These are phyloP conservation scores for Rhodotorula taiwanensis DNA, from an alignment of 768 basidiomycete genomes.

Conservation along the genomic window DNA sequence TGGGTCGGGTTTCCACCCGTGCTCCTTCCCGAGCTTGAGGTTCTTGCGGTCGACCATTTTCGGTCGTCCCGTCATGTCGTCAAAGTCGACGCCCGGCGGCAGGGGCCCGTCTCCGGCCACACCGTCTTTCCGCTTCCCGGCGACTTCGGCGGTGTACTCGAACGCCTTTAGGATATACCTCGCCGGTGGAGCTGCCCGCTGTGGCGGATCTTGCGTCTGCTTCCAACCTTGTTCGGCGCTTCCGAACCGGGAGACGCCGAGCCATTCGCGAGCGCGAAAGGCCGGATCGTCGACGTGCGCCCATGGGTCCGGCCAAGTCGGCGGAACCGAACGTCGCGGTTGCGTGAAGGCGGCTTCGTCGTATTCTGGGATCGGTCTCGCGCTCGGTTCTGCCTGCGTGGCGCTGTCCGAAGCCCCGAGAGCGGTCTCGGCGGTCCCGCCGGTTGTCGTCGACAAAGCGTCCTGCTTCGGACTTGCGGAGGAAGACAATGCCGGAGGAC, in stretches of 20 bases:
- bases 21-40: constrained; percentile 6
- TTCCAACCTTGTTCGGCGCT: neutral
- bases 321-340: constrained; percentile 15
- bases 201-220: neutral
- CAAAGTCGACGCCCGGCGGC: constrained; percentile 1
- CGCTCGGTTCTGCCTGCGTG: too few species aligned
- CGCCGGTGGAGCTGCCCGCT: constrained; percentile 1
- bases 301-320: constrained; percentile 17
- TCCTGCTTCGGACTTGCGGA: too few species aligned
- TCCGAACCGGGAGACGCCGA: constrained; percentile 3
- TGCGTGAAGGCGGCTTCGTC: constrained; percentile 4
- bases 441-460: too few species aligned
- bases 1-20: neutral
- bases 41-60: neutral
- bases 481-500: too few species aligned
- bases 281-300: neutral
- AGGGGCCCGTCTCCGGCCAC: neutral
- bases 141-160: constrained; percentile 14
- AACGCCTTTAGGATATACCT: constrained; percentile 20
- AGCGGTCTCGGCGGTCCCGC: too few species aligned
- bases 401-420: too few species aligned
- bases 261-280: neutral
- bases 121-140: neutral
- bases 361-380: neutral
- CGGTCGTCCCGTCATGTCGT: constrained; percentile 10